These are phyloP conservation scores for Colletotrichum nymphaeae DNA, from an alignment of 2,329 filamentous ascomycete genomes.

Conservation along the genomic window DNA sequence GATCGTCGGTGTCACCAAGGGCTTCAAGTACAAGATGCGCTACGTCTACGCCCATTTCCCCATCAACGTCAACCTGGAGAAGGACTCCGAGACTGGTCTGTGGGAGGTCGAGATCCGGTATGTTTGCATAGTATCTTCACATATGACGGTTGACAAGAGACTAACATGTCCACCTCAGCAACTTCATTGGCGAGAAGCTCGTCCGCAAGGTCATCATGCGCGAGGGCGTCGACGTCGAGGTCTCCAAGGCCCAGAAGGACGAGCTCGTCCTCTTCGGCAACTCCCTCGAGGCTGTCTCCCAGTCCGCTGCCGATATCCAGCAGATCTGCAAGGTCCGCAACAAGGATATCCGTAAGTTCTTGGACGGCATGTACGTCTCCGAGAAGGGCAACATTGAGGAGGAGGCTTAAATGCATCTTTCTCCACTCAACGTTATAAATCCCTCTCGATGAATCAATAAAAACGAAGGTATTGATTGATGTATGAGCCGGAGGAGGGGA, in stretches of 20 bases:
- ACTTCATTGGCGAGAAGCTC: slow-evolving; percentile 99
- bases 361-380: slow-evolving; percentile 99
- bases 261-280: slow-evolving; percentile 94
- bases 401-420: slow-evolving; percentile 60
- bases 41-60: slow-evolving; percentile 99
- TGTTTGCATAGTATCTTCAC: slow-evolving; percentile 42
- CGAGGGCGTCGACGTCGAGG: slow-evolving; percentile 88
- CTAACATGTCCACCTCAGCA: slow-evolving; percentile 62
- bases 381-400: slow-evolving; percentile 96
- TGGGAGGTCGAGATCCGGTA: slow-evolving; percentile 98
- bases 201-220: slow-evolving; percentile 92
- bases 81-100: slow-evolving; percentile 90
- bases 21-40: slow-evolving; percentile 99
- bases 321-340: slow-evolving; percentile 99
- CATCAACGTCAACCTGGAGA: slow-evolving; percentile 99
- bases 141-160: too few species aligned
- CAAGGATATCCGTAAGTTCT: slow-evolving; percentile 99
- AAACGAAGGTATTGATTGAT: not conserved
- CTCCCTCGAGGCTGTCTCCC: slow-evolving; percentile 96
- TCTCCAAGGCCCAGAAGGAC: slow-evolving; percentile 95
- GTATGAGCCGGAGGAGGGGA: slow-evolving; percentile 5
- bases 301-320: slow-evolving; percentile 99
- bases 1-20: slow-evolving; percentile 97
- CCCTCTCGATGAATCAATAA: not conserved
- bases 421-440: not conserved